Base-by-base conservation (phyloP, 1,284 basidiomycete species). In the Jaminaea rosea region DNA sequence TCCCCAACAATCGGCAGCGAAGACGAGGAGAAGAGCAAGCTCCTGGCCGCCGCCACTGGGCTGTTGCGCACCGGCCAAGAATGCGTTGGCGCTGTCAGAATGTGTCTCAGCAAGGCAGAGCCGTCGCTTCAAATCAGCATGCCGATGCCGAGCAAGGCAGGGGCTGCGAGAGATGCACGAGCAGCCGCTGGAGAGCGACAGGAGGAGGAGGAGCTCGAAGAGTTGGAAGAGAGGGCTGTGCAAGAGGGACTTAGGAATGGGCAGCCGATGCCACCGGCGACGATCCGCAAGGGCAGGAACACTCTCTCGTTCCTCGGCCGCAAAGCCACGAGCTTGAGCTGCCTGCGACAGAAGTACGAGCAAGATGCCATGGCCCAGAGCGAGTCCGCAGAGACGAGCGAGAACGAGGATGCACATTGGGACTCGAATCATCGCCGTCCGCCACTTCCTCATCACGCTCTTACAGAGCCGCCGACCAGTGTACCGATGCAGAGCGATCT, bases 31-130 rank as follows among this genome's bases (percentile, higher is more conserved):
- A 78, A 88, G 74, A 80, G 82, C 44, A 77, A 79, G 0, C 76
- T 96, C 36, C 78, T 96, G 56, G 81, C 84, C 48, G 84, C 84
- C 10, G 90, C 92, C 3, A 96, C 92, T 0, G 82, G 81, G 48
- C 88, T 91, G 2, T 77, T 93, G 56, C 86, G 88, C 63, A 61
- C 67, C 2, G 67, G 63, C 17, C 63, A 64, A 11, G 65, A 69
- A 27, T 69, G 67, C 28, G 63, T 68, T 1, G 60, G 62, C 45
- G 65, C 63, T 3, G 65, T 67, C 28, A 56, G 61, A 10, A 52
- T 68, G 44, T 69, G 63, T 48, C 53, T 69, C 26, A 57, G 59
- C 44, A 54, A 60, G 36, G 60, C 55, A 27, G 56, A 62, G 26
- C 36, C 56, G 1, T 44, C 46, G 1, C 46, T 68, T 21, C 31